phyloP scores from a whole-genome alignment of 129 eudicot genomes.

The Lactuca sativa region DNA sequence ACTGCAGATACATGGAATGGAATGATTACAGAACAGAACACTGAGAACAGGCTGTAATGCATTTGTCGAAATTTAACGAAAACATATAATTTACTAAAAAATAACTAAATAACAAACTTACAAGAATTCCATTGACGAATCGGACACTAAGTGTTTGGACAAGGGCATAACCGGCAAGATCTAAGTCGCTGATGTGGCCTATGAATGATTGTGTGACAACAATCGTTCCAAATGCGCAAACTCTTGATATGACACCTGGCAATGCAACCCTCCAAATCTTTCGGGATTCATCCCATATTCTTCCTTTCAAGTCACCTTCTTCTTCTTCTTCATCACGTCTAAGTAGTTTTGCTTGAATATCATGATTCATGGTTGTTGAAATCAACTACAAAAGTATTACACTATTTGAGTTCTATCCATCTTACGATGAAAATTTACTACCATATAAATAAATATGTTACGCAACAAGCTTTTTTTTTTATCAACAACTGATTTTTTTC shows the following conservation, averaged over 20 bases:
- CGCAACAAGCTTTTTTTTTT: too few species aligned
- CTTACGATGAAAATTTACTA: too few species aligned
- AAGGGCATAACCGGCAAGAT: constrained; percentile 83
- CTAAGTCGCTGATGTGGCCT: constrained; percentile 57
- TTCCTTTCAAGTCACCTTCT: constrained; percentile 39
- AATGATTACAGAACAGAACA: not conserved
- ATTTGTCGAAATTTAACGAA: too few species aligned
- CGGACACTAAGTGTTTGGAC: constrained; percentile 72
- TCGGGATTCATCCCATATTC: constrained; percentile 59
- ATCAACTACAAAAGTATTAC: constrained; percentile 8
- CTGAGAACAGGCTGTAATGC: not conserved
- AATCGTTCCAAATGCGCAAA: constrained; percentile 55
- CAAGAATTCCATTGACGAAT: constrained; percentile 64
- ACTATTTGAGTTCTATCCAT: not conserved
- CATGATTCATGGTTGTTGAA: constrained; percentile 35
- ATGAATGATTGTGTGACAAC: constrained; percentile 69
- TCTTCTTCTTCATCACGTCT: constrained; percentile 39
- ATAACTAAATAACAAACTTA: constrained; percentile 28
- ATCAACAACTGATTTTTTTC: too few species aligned
- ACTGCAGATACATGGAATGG: constrained; percentile 25
- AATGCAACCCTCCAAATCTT: constrained; percentile 71
- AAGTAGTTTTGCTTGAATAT: constrained; percentile 43
- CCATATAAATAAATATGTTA: too few species aligned
- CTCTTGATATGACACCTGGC: constrained; percentile 63
- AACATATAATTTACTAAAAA: not conserved